A percentile compares a stretch with the other conserved stretches of the same genome.
These are phyloP conservation scores for Globisporangium carolinianum DNA, from an alignment of 352 stramenopile species.

Conservation along the genomic window DNA sequence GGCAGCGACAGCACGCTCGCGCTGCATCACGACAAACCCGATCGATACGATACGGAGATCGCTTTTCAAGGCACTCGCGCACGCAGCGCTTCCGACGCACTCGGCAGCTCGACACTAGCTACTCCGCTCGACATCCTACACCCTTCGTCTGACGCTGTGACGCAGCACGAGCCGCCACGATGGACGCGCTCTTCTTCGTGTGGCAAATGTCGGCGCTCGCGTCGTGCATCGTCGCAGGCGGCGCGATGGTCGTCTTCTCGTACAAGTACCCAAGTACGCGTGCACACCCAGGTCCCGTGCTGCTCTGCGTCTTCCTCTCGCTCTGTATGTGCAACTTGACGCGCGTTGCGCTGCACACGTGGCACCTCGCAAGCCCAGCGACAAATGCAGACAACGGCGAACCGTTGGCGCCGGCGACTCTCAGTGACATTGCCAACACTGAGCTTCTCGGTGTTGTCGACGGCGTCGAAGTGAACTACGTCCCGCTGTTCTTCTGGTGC, in stretches of 20 bases:
- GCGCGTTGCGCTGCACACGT: constrained; percentile 56
- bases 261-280: constrained; percentile 50
- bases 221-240: constrained; percentile 41
- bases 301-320: constrained; percentile 75
- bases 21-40: no score
- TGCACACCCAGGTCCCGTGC: constrained; percentile 59
- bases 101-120: neutral
- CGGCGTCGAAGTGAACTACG: constrained; percentile 31
- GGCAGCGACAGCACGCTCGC: no score
- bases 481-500: constrained; percentile 78
- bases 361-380: constrained; percentile 19
- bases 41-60: no score
- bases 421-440: constrained; percentile 57
- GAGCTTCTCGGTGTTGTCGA: constrained; percentile 26
- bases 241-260: constrained; percentile 68
- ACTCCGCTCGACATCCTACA: neutral
- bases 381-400: constrained; percentile 8
- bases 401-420: constrained; percentile 24
- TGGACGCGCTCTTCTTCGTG: constrained; percentile 56
- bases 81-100: neutral
- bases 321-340: constrained; percentile 59
- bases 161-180: constrained; percentile 6
- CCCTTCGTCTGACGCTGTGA: neutral
- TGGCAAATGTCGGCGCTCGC: constrained; percentile 71
- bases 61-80: no score